A percentile compares a stretch with the other conserved stretches of the same genome.
These are phyloP conservation scores for Tephrocybe rancida DNA, from an alignment of 768 basidiomycete species.

Conservation along the genomic window DNA sequence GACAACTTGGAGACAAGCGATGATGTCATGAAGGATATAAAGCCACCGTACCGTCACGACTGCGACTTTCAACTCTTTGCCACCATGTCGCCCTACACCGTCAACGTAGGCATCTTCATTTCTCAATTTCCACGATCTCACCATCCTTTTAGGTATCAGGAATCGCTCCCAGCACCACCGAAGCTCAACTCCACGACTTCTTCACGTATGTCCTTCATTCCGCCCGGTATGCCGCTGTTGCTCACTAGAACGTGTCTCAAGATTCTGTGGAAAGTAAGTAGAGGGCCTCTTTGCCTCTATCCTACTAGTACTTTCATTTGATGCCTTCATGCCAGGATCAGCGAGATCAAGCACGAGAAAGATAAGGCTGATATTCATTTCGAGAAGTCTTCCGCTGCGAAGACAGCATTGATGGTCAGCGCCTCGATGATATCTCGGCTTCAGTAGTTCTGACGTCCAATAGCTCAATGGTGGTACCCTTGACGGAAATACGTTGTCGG, in stretches of 20 bases:
- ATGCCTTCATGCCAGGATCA: conserved; percentile 48
- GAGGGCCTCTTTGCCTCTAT: conserved; percentile 6
- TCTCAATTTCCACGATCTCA: not conserved
- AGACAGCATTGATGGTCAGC: conserved; percentile 82
- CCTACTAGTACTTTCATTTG: not conserved
- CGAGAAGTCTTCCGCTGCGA: conserved; percentile 81
- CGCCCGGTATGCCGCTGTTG: not conserved
- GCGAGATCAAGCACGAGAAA: conserved; percentile 54
- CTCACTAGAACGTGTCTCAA: conserved; percentile 24
- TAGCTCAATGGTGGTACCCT: conserved; percentile 78
- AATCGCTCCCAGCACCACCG: conserved; percentile 65
- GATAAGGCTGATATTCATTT: conserved; percentile 73
- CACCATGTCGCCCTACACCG: conserved; percentile 45
- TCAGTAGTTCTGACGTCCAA: not conserved
- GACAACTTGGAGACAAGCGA: not conserved
- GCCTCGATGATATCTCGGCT: not conserved
- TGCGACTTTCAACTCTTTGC: conserved; percentile 22
- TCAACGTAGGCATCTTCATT: conserved; percentile 38
- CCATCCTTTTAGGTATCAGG: conserved; percentile 63
- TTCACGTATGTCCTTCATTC: conserved; percentile 59
- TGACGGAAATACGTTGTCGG: conserved; percentile 68
- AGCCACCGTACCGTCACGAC: not conserved
- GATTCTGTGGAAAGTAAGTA: conserved; percentile 83
- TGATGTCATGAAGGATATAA: conserved; percentile 20
- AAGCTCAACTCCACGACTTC: conserved; percentile 74